phyloP scores from a whole-genome alignment of 2,329 filamentous ascomycete genomes.

The Rachicladosporium sp. region DNA sequence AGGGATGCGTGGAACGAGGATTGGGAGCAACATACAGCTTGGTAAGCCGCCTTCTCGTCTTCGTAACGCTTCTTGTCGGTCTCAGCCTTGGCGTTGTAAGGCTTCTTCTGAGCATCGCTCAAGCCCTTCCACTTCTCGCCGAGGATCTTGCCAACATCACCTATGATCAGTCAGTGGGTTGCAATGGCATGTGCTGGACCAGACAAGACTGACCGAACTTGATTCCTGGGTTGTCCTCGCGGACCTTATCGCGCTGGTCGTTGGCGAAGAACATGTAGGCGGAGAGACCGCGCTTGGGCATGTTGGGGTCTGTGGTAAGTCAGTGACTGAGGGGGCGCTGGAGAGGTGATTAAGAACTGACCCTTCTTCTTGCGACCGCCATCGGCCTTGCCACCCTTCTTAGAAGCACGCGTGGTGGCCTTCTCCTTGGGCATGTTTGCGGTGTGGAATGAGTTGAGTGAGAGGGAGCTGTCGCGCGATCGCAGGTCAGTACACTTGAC shows the following conservation, averaged over 20 bases:
- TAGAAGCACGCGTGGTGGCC: slow-evolving; percentile 48
- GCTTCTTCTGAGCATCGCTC: slow-evolving; percentile 79
- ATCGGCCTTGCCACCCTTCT: slow-evolving; percentile 27
- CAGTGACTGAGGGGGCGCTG: slow-evolving; percentile 2
- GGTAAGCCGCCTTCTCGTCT: slow-evolving; percentile 91
- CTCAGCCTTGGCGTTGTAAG: slow-evolving; percentile 94
- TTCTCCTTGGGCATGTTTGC: slow-evolving; percentile 57
- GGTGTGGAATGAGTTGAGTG: slow-evolving; percentile 7
- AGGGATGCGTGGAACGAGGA: not conserved
- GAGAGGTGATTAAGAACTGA: slow-evolving; percentile 30
- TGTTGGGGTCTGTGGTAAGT: slow-evolving; percentile 65
- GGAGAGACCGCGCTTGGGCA: slow-evolving; percentile 96
- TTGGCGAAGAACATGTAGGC: slow-evolving; percentile 99
- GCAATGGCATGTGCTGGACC: too few species aligned
- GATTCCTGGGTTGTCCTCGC: slow-evolving; percentile 96
- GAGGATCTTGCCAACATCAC: slow-evolving; percentile 94
- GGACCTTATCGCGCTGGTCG: slow-evolving; percentile 95
- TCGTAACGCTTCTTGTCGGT: slow-evolving; percentile 99
- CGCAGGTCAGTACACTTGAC: slow-evolving; percentile 2
- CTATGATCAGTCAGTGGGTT: slow-evolving; percentile 30
- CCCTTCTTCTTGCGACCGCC: slow-evolving; percentile 62
- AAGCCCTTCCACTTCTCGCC: slow-evolving; percentile 98
- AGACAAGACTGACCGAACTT: slow-evolving; percentile 80
- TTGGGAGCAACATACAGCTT: slow-evolving; percentile 46
- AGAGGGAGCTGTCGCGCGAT: slow-evolving; percentile 3